Percentiles rank a stretch among this genome's conserved stretches.
Conservation (phyloP, 495 filamentous ascomycete species). For the Penicillium subrubescens region DNA sequence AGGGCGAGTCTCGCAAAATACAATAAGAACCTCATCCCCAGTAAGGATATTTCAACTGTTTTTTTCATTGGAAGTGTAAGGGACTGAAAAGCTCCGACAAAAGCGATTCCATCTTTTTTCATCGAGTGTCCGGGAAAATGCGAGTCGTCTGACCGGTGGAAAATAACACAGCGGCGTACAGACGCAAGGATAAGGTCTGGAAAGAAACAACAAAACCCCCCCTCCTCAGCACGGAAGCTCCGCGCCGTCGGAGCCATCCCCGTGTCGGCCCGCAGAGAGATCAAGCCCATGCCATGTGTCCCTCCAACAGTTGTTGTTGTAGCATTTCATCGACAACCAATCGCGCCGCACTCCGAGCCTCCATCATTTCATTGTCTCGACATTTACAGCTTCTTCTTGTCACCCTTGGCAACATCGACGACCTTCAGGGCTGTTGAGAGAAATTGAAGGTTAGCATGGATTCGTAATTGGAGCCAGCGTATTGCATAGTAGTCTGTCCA, state of each 20-base stretch:
- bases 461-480: not conserved
- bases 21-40: slow-evolving; percentile 9
- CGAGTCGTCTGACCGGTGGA: slow-evolving; percentile 40
- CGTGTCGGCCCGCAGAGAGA: slow-evolving; percentile 44
- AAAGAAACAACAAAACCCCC: not conserved
- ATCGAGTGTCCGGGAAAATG: slow-evolving; percentile 37
- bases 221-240: slow-evolving; percentile 7
- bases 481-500: not conserved
- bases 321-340: slow-evolving; percentile 34
- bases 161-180: slow-evolving; percentile 29
- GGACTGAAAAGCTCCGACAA: slow-evolving; percentile 41
- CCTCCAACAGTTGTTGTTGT: slow-evolving; percentile 37
- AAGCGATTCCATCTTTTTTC: slow-evolving; percentile 29
- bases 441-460: slow-evolving; percentile 3
- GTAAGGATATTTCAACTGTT: slow-evolving; percentile 46
- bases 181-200: slow-evolving; percentile 33
- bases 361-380: slow-evolving; percentile 31
- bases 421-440: slow-evolving; percentile 65
- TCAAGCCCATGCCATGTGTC: slow-evolving; percentile 27
- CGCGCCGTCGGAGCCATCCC: slow-evolving; percentile 24
- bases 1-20: slow-evolving; percentile 3
- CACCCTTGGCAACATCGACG: slow-evolving; percentile 75
- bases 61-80: slow-evolving; percentile 44
- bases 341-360: slow-evolving; percentile 35
- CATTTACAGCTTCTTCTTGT: slow-evolving; percentile 63